Conservation (phyloP, 1,139 yeast genomes). For the Candida frijolesensis region DNA sequence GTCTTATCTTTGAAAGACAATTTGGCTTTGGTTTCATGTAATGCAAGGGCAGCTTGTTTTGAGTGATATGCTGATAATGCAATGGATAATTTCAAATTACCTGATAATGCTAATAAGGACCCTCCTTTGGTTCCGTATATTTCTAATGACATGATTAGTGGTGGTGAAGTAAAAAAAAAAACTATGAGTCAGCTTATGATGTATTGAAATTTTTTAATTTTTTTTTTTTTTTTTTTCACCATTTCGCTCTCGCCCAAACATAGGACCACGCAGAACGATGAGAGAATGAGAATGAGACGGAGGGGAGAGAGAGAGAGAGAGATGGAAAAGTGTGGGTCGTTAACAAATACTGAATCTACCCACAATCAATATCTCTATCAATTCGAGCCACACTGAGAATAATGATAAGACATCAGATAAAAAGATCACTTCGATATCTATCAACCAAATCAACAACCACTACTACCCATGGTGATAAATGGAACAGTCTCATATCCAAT, state of each 20-base stretch:
- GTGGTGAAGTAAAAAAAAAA: neutral
- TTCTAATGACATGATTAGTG: slow-evolving; percentile 23
- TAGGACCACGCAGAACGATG: neutral
- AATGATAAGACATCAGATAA: neutral
- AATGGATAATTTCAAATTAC: slow-evolving; percentile 62
- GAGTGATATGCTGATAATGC: slow-evolving; percentile 46
- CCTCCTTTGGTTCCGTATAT: slow-evolving; percentile 47
- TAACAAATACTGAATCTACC: neutral
- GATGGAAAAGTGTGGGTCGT: neutral
- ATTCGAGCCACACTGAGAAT: slow-evolving; percentile 1
- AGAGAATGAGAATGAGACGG: neutral
- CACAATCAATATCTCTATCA: neutral
- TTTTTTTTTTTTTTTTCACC: neutral
- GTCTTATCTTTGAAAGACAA: slow-evolving; percentile 35
- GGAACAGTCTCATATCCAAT: slow-evolving; percentile 13
- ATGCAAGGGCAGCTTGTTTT: slow-evolving; percentile 25
- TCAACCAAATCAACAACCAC: neutral
- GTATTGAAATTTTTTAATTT: neutral
- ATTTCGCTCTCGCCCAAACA: neutral
- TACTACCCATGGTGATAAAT: slow-evolving; percentile 1
- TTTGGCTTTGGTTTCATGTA: slow-evolving; percentile 27
- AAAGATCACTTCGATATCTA: neutral
- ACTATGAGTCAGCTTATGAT: slow-evolving; percentile 9
- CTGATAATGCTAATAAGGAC: slow-evolving; percentile 44
- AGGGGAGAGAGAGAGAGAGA: neutral